Evolutionary conservation across 495 filamentous ascomycete species (phyloP).

Genomic region (Rusavskia elegans): DNA sequence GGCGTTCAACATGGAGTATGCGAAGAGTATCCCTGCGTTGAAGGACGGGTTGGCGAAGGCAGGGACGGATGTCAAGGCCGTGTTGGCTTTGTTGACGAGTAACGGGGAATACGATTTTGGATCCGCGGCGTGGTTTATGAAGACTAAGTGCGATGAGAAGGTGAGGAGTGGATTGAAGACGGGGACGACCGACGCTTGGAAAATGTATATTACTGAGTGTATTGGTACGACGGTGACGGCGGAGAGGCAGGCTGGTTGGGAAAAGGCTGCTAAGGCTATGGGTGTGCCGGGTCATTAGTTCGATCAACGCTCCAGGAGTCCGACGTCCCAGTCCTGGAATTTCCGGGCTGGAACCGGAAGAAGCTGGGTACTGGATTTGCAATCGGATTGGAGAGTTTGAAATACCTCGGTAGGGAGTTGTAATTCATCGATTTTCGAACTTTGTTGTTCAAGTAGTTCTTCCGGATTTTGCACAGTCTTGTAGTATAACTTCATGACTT

Average conservation of each 20-base stretch:
- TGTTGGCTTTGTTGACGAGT: conserved; percentile 41
- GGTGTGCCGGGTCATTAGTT: conserved; percentile 9
- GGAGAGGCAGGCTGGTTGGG: conserved; percentile 41
- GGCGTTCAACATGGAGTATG: conserved; percentile 44
- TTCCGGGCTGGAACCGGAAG: conserved; percentile 38
- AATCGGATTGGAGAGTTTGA: conserved; percentile 20
- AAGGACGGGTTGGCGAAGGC: conserved; percentile 17
- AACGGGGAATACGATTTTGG: conserved; percentile 53
- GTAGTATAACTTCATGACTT: conserved; percentile 56
- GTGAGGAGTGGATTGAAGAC: conserved; percentile 30
- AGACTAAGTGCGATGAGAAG: conserved; percentile 38
- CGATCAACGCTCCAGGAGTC: conserved; percentile 35
- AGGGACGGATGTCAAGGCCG: conserved; percentile 20
- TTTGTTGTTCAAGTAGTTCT: conserved; percentile 34
- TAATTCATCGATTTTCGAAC: conserved; percentile 47
- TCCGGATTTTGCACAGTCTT: conserved; percentile 34
- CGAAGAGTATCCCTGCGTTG: conserved; percentile 35
- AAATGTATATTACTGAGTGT: conserved; percentile 45
- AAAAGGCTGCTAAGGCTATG: conserved; percentile 22
- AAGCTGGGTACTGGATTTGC: conserved; percentile 34
- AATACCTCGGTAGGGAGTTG: conserved; percentile 37
- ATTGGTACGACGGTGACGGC: conserved; percentile 36
- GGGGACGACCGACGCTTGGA: conserved; percentile 39
- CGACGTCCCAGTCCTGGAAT: conserved; percentile 53
- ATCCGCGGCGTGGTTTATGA: conserved; percentile 60